Evolutionary conservation across 2,329 filamentous ascomycete species (phyloP).

Genomic region (Westerdykella aurantiaca): DNA sequence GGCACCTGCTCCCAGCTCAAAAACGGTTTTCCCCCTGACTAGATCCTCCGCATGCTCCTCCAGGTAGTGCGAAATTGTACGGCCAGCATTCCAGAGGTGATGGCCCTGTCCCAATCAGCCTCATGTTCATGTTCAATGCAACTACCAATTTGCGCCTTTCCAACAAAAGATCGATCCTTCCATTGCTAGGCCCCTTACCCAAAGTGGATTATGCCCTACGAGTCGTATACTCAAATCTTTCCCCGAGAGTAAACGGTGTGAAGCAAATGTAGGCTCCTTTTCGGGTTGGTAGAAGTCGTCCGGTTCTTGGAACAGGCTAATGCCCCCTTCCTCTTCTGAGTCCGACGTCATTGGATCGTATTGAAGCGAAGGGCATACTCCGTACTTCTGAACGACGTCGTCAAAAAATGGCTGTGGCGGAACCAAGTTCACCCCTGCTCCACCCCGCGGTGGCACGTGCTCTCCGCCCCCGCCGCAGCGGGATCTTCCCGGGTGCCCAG

Average conservation of each 20-base stretch:
- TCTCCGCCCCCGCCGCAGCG: not conserved
- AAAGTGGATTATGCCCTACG: constrained; percentile 80
- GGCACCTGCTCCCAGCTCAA: constrained; percentile 85
- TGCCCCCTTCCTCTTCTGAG: constrained; percentile 31
- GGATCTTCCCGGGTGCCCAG: not conserved
- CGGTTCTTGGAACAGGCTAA: constrained; percentile 71
- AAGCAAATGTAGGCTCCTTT: constrained; percentile 66
- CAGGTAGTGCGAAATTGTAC: constrained; percentile 70
- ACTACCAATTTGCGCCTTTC: too few relatives aligned
- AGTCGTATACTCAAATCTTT: constrained; percentile 64
- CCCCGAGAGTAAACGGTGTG: constrained; percentile 64
- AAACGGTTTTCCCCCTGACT: constrained; percentile 62
- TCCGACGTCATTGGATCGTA: constrained; percentile 21
- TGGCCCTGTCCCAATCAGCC: constrained; percentile 54
- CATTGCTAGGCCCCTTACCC: constrained; percentile 49
- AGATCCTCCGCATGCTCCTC: constrained; percentile 59
- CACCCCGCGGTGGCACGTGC: not conserved
- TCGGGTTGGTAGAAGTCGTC: constrained; percentile 73
- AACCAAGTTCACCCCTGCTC: not conserved
- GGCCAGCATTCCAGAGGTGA: constrained; percentile 84
- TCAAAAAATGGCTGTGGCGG: not conserved
- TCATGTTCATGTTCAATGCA: too few relatives aligned
- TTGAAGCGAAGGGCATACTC: too few relatives aligned
- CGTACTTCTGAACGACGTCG: too few relatives aligned
- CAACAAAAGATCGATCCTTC: too few relatives aligned